A percentile compares a stretch with the other conserved stretches of the same genome.
Conservation (phyloP, 2,329 filamentous ascomycete species). For the Diaporthe amygdali region DNA sequence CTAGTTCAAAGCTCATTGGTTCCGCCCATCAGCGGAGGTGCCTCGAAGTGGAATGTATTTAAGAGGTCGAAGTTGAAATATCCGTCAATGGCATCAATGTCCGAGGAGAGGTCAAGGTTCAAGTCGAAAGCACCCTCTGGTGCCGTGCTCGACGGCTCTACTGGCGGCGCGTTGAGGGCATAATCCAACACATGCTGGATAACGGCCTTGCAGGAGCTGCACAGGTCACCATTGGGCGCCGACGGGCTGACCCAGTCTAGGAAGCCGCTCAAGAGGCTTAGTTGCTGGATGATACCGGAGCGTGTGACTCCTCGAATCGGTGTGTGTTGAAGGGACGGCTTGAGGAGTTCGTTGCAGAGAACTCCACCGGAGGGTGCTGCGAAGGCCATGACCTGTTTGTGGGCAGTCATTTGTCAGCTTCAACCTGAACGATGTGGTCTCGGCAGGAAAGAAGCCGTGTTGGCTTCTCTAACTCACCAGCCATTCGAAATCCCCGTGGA, state of each 20-base stretch:
- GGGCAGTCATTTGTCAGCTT: background rate
- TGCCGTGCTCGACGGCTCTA: constrained; percentile 28
- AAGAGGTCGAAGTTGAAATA: constrained; percentile 54
- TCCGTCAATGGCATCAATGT: constrained; percentile 19
- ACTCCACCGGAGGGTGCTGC: constrained; percentile 55
- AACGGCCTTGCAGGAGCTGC: constrained; percentile 49
- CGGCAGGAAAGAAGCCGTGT: background rate
- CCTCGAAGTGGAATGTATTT: constrained; percentile 50
- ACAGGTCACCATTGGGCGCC: constrained; percentile 55
- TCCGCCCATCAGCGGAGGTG: background rate
- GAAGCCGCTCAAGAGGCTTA: constrained; percentile 56
- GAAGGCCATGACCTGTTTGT: constrained; percentile 50
- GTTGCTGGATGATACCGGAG: constrained; percentile 55
- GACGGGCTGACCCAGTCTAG: constrained; percentile 55
- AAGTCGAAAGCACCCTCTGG: constrained; percentile 36
- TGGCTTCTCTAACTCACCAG: constrained; percentile 40
- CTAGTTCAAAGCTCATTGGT: background rate
- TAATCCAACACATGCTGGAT: constrained; percentile 57
- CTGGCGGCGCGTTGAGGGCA: constrained; percentile 45
- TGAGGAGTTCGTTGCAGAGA: constrained; percentile 54
- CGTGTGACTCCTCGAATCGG: constrained; percentile 44
- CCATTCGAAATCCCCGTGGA: constrained; percentile 54
- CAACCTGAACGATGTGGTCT: no score
- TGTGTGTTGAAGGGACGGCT: constrained; percentile 42
- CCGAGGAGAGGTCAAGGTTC: constrained; percentile 27